phyloP scores from a whole-genome alignment of 2,329 filamentous ascomycete genomes.

The Allantophomopsis lycopodina region DNA sequence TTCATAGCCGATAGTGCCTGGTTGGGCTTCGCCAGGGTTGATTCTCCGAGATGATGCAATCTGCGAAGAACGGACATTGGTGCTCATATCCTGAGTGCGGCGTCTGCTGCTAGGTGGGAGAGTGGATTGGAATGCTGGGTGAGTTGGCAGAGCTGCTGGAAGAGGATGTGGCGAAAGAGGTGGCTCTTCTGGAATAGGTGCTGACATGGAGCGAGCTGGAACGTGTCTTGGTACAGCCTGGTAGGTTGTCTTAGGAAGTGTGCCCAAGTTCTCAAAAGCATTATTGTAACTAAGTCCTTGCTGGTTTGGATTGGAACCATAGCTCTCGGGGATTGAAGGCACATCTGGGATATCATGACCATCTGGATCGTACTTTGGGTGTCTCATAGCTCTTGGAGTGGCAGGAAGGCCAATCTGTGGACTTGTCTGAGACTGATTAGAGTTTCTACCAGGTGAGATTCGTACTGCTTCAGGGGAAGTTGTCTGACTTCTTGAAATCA shows the following conservation, averaged over 20 bases:
- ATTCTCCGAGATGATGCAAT: slow-evolving; percentile 15
- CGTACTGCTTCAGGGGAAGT: slow-evolving; percentile 26
- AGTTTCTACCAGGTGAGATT: slow-evolving; percentile 14
- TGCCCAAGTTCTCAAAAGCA: slow-evolving; percentile 14
- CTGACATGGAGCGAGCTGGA: slow-evolving; percentile 46
- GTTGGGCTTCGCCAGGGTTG: slow-evolving; percentile 14
- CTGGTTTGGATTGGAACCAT: slow-evolving; percentile 12
- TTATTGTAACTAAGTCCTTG: slow-evolving; percentile 12
- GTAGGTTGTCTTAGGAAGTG: slow-evolving; percentile 19
- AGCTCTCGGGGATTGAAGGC: slow-evolving; percentile 35
- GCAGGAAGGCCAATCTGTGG: slow-evolving; percentile 68
- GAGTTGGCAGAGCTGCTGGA: slow-evolving; percentile 18
- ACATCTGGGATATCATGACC: slow-evolving; percentile 41
- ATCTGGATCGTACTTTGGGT: slow-evolving; percentile 54
- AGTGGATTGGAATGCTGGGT: slow-evolving; percentile 27
- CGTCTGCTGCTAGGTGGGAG: slow-evolving; percentile 20
- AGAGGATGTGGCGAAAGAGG: slow-evolving; percentile 14
- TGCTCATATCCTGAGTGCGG: slow-evolving; percentile 10
- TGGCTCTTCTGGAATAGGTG: slow-evolving; percentile 35
- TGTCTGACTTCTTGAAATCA: slow-evolving; percentile 48
- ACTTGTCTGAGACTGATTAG: slow-evolving; percentile 30
- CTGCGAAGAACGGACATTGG: slow-evolving; percentile 5
- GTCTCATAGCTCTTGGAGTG: slow-evolving; percentile 81
- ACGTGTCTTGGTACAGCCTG: slow-evolving; percentile 28
- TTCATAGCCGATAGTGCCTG: slow-evolving; percentile 17